Base-by-base conservation (phyloP, 371 early-diverging fungal genomes). In the Mucor saturninus region DNA sequence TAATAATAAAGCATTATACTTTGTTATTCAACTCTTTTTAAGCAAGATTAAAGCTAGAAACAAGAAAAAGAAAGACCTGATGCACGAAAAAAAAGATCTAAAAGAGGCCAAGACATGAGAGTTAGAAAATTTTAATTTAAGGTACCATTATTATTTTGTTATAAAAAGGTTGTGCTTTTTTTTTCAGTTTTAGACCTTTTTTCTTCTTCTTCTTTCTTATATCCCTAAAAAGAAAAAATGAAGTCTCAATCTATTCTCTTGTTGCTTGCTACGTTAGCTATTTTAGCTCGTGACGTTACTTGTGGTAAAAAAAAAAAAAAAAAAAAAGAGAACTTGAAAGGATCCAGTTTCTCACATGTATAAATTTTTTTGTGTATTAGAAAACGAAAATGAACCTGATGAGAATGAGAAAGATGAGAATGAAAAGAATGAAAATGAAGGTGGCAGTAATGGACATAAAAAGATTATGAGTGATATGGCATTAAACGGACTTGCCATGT, bases 201-300 rank as follows among this genome's bases (percentile, higher is more conserved):
- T 26, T 64, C 37, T 45, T 8, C 51, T 52, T 32, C 21, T 9
- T 5, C 46, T 15, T 43, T 4, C 7, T 39, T 48, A 28, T 46
- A 29, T 21, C 50, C 13, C 52, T 15, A 49, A 31, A 48, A 56
- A 38, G 14, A 43, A 13, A 65, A 40, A 39, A 62, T 62, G 62
- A 62, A 62, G 30, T 30, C 46, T 40, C 65, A 65, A 55, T 40
- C 32, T 15, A 38, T 65, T 48, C 26, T 59, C 15, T 59, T 65
- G 13, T 45, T 65, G 28, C 51, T 65, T 39, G 59, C 54, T 40
- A 38, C 53, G 14, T 50, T 65, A 49, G 40, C 65, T 29, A 31
- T 58, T n/a, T 54, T 65, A 48, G 30, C 50, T 35, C 54, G 32
- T 21, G 64, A 59, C n/a, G 56, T 26, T 32, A 26, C 49, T 15